Evolutionary conservation across 371 early-diverging fungal genomes (phyloP).

Genomic region (Apophysomyces trapeziformis): DNA sequence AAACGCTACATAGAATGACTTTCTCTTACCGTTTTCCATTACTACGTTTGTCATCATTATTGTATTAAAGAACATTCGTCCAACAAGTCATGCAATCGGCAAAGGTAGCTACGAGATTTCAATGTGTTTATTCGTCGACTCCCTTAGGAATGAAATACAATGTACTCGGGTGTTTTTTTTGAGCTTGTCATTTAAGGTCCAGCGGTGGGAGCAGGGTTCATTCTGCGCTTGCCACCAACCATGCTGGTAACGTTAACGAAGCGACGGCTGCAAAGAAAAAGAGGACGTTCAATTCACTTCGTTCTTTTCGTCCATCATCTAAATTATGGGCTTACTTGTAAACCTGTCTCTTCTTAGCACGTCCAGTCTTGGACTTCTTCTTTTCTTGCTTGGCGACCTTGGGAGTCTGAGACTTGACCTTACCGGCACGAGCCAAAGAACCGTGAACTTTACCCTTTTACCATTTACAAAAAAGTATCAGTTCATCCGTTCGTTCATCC

Average conservation of each 20-base stretch:
- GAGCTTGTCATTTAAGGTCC: slow-evolving; percentile 42
- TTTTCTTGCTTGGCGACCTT: slow-evolving; percentile 99
- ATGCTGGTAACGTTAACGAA: slow-evolving; percentile 92
- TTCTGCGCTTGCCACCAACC: slow-evolving; percentile 90
- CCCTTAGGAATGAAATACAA: too few species aligned
- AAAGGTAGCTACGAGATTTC: too few species aligned
- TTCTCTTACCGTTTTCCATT: not conserved
- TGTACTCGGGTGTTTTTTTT: not conserved
- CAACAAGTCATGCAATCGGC: too few species aligned
- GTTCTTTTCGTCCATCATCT: not conserved
- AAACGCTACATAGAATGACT: not conserved
- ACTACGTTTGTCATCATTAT: not conserved
- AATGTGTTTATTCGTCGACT: too few species aligned
- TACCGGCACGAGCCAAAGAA: slow-evolving; percentile 99
- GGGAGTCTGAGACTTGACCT: slow-evolving; percentile 99
- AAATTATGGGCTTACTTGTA: slow-evolving; percentile 70
- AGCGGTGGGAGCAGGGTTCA: slow-evolving; percentile 74
- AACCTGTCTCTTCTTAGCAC: slow-evolving; percentile 97
- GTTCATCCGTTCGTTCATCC: slow-evolving; percentile 30
- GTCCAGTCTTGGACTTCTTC: slow-evolving; percentile 92
- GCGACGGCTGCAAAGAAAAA: slow-evolving; percentile 69
- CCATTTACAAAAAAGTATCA: not conserved
- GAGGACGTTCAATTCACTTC: not conserved
- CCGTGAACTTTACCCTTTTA: slow-evolving; percentile 98
- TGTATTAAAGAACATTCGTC: too few species aligned